phyloP scores from a whole-genome alignment of 257 asterid species.

The Schizonepeta tenuifolia region DNA sequence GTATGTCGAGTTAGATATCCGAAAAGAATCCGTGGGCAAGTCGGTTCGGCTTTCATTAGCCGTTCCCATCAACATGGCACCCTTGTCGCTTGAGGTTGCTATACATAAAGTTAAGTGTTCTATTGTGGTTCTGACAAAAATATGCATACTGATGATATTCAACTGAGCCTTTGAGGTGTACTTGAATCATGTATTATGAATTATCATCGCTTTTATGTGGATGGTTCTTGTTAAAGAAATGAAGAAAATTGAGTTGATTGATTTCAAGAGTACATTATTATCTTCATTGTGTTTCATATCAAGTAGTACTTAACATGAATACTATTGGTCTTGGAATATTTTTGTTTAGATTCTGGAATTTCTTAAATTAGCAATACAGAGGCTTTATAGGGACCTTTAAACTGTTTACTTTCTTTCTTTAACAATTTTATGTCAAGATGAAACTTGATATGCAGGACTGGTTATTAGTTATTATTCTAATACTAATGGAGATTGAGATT shows the following conservation, averaged over 20 bases:
- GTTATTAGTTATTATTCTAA: no score
- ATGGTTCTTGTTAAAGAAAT: neutral
- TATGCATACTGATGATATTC: neutral
- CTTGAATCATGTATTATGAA: no score
- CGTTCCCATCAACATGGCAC: slow-evolving; percentile 16
- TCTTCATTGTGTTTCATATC: neutral
- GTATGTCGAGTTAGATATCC: no score
- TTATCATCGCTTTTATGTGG: neutral
- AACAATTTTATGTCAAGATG: neutral
- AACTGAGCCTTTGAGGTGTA: no score
- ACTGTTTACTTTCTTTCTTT: neutral
- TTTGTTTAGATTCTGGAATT: no score
- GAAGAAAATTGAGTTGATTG: neutral
- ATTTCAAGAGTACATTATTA: neutral
- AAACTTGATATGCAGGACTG: neutral
- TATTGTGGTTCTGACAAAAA: neutral
- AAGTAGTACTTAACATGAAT: no score
- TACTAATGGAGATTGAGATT: no score
- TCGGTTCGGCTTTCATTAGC: no score
- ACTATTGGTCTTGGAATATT: no score
- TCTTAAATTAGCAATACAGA: neutral
- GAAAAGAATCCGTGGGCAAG: no score
- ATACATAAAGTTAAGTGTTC: neutral
- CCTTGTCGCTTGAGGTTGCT: neutral
- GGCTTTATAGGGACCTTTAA: neutral